A percentile compares a stretch with the other conserved stretches of the same genome.
phyloP scores from a whole-genome alignment of 345 rosid genomes.

The Durio zibethinus region DNA sequence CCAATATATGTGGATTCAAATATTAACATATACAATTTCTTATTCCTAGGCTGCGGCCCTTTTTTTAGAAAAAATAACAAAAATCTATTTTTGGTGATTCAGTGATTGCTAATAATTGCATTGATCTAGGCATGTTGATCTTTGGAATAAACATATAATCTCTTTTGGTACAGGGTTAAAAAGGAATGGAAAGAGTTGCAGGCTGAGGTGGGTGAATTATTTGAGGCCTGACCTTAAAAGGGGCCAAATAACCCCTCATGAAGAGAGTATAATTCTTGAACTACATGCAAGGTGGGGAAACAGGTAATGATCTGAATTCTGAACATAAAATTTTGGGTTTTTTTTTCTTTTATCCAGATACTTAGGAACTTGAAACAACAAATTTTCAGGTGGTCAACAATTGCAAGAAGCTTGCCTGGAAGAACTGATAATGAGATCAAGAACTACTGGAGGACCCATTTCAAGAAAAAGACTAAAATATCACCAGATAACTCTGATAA shows the following conservation, averaged over 20 bases:
- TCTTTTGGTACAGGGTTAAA: conserved; percentile 46
- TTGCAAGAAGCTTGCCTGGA: conserved; percentile 90
- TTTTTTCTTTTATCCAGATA: not conserved
- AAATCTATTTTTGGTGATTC: too few species aligned
- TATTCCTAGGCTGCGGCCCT: too few species aligned
- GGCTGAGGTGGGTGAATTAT: conserved; percentile 94
- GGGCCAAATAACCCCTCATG: conserved; percentile 89
- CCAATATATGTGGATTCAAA: too few species aligned
- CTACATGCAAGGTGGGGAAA: conserved; percentile 93
- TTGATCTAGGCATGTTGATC: not conserved
- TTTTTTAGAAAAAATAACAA: too few species aligned
- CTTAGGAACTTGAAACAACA: not conserved
- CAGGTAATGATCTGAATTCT: conserved; percentile 48
- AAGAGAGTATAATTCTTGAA: conserved; percentile 76
- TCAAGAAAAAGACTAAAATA: conserved; percentile 70
- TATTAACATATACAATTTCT: too few species aligned
- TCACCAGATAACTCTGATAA: conserved; percentile 44
- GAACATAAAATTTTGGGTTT: not conserved
- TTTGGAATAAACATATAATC: not conserved
- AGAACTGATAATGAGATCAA: conserved; percentile 92
- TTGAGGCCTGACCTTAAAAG: conserved; percentile 92
- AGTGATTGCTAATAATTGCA: not conserved
- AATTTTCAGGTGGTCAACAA: conserved; percentile 77
- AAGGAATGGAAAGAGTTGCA: conserved; percentile 92
- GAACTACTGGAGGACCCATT: conserved; percentile 95